Evolutionary conservation across 108 stramenopile species (phyloP).

Genomic region (Craspedostauros australis): DNA sequence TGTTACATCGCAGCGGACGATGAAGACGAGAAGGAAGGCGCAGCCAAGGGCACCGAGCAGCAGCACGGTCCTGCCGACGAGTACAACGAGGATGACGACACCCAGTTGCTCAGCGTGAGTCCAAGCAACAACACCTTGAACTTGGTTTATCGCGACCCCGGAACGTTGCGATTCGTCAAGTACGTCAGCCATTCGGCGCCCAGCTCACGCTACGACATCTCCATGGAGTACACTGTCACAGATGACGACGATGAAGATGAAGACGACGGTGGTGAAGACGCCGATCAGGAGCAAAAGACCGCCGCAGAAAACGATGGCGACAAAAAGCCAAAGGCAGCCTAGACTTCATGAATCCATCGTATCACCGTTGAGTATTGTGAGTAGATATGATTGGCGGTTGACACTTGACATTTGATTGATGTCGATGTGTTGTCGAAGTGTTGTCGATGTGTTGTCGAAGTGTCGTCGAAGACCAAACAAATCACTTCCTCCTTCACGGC

Average conservation of each 20-base stretch:
- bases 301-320: too few species aligned
- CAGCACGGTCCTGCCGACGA: conserved; percentile 66
- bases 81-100: conserved; percentile 90
- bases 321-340: too few species aligned
- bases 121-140: conserved; percentile 90
- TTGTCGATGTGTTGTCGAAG: too few species aligned
- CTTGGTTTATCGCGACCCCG: conserved; percentile 88
- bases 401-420: too few species aligned
- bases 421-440: too few species aligned
- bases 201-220: conserved; percentile 87
- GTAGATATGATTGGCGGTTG: too few species aligned
- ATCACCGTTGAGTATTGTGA: too few species aligned
- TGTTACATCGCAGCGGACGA: conserved; percentile 95
- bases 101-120: conserved; percentile 86
- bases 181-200: conserved; percentile 88
- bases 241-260: conserved; percentile 41
- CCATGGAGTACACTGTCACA: conserved; percentile 79
- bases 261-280: conserved; percentile 19
- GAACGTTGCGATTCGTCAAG: conserved; percentile 94
- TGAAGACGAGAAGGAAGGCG: conserved; percentile 48
- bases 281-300: conserved; percentile 16
- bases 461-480: too few species aligned
- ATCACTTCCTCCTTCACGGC: too few species aligned
- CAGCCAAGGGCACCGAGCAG: not conserved
- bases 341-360: too few species aligned